Evolutionary conservation across 306 rosid genomes (phyloP), one percentile per base, ranked within the genome.

Genomic region (Mucuna pruriens): DNA sequence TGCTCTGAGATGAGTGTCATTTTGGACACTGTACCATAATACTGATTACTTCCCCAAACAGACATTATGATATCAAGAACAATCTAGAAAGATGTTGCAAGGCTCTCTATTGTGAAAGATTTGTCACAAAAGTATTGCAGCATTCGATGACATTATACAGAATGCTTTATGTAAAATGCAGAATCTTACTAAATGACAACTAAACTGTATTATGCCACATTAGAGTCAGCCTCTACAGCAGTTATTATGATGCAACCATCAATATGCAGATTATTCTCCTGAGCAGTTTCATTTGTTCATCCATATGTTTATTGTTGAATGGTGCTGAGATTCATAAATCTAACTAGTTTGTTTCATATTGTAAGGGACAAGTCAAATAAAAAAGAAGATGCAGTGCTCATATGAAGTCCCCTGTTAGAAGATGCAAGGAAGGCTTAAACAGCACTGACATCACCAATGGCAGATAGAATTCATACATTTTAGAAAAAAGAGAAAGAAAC

Each of bases 381-480:
- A 67, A 79, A 78, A 19, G 42, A 48, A 71, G 42, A 52, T n/a
- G 44, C 20, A 40, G 25, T 64, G 29, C 40, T 65, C 52, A 64
- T 40, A 79, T 25, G 31, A 67, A 70, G 19, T 57, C 58, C 78
- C 60, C 3, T 25, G 75, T 42, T 22, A 42, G 48, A 72, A 26
- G 74, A 82, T 72, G 80, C 33, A 81, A 31, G 4, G 29, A 42
- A 44, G 80, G 19, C 11, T 0, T 44, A 62, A 45, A 34, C 36
- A 62, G n/a, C 51, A 79, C 3, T 68, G 52, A 79, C 74, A 45
- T 83, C 77, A 74, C 45, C 48, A 42, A 74, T 13, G 54, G 73
- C 58, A 2, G 70, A 34, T 17, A 63, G 55, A 23, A 62, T 71
- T 75, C 34, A 62, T 22, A 34, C 5, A 38, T 75, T 64, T 52